These are phyloP conservation scores for Mycena chlorophos DNA, from an alignment of 768 basidiomycete species.

Conservation along the genomic window DNA sequence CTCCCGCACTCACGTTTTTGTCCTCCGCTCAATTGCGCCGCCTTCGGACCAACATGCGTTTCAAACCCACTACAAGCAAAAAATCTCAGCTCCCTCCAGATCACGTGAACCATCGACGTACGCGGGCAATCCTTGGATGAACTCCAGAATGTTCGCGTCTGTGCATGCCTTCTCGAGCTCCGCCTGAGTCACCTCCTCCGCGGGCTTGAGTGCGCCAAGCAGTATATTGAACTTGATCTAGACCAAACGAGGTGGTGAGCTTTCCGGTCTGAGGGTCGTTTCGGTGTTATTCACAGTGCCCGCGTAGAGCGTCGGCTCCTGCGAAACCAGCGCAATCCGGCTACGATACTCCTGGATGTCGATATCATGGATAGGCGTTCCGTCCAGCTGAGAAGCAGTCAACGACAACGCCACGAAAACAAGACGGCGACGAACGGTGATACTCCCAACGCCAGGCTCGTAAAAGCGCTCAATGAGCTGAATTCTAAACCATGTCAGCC, in stretches of 20 bases:
- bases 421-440: conserved; percentile 51
- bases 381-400: conserved; percentile 57
- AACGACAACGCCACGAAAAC: conserved; percentile 1
- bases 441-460: conserved; percentile 67
- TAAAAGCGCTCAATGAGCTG: conserved; percentile 85
- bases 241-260: background rate
- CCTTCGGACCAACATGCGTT: conserved; percentile 88
- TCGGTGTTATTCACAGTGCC: conserved; percentile 79
- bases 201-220: conserved; percentile 78
- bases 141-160: conserved; percentile 90
- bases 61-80: conserved; percentile 68
- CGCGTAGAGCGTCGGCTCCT: conserved; percentile 89
- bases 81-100: conserved; percentile 10
- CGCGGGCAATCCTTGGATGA: conserved; percentile 81
- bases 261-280: too few relatives aligned
- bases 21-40: conserved; percentile 84
- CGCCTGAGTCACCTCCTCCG: conserved; percentile 76
- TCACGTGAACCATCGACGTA: conserved; percentile 31
- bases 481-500: conserved; percentile 44
- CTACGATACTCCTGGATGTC: conserved; percentile 87
- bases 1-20: conserved; percentile 83
- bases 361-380: conserved; percentile 67
- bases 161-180: conserved; percentile 85
- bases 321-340: conserved; percentile 86
- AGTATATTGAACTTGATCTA: conserved; percentile 79